Conservation (phyloP, 495 filamentous ascomycete species). For the Evernia prunastri region DNA sequence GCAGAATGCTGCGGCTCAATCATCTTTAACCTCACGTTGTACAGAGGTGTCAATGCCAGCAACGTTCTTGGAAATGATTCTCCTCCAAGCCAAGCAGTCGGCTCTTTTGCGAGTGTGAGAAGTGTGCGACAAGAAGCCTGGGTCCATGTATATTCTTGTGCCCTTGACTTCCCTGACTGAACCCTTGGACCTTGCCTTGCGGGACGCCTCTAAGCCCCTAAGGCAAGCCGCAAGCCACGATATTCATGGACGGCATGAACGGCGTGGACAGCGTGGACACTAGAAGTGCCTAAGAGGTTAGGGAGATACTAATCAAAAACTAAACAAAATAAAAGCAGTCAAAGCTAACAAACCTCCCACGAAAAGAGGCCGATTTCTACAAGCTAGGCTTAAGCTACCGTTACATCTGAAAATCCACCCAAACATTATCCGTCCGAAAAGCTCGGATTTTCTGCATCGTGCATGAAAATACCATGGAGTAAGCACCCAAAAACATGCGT, state of each 20-base stretch:
- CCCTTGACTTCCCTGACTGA: not conserved
- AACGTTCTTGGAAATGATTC: not conserved
- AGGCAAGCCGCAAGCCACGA: constrained; percentile 2
- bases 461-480: too few relatives aligned
- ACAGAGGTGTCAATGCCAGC: not conserved
- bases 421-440: too few relatives aligned
- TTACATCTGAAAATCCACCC: too few relatives aligned
- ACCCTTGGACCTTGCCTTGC: too few relatives aligned
- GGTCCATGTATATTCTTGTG: too few relatives aligned
- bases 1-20: not conserved
- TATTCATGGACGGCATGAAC: too few relatives aligned
- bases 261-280: not conserved
- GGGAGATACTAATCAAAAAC: not conserved
- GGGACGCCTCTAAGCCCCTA: not conserved
- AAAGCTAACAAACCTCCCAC: not conserved
- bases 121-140: too few relatives aligned
- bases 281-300: not conserved
- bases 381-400: not conserved
- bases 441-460: not conserved
- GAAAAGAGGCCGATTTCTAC: constrained; percentile 1
- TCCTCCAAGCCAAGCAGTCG: not conserved
- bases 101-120: not conserved
- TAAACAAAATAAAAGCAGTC: too few relatives aligned
- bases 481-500: not conserved
- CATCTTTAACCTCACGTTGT: not conserved